Conservation (phyloP, 73 alveolate genomes). For the Breviolum minutum region DNA sequence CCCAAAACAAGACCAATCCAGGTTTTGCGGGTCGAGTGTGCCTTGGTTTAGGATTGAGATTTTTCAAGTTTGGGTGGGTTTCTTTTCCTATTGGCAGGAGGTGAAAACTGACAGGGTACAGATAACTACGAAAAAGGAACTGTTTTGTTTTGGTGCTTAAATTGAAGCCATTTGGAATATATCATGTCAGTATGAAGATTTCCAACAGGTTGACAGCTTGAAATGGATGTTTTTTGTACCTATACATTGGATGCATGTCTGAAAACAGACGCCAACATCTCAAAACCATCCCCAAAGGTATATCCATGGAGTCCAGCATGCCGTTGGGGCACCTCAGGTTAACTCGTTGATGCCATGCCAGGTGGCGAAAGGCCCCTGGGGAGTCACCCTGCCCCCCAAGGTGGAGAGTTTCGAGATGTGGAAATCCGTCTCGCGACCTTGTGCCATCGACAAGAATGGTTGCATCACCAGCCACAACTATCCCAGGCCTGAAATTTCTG, state of each 20-base stretch:
- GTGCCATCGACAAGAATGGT: conserved; percentile 22
- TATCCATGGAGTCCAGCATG: conserved; percentile 38
- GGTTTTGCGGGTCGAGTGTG: conserved; percentile 62
- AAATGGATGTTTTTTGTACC: no score
- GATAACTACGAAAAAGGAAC: not conserved
- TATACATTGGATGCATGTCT: no score
- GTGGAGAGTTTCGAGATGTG: conserved; percentile 37
- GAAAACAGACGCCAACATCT: no score
- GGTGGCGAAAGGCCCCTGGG: no score
- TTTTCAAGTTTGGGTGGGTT: not conserved
- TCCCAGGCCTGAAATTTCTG: conserved; percentile 13
- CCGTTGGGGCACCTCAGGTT: not conserved
- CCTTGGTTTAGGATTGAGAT: not conserved
- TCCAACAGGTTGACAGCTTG: no score
- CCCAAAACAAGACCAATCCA: conserved; percentile 39
- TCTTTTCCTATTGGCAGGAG: not conserved
- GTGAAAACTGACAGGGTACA: not conserved
- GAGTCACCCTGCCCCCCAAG: not conserved
- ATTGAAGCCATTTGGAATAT: not conserved
- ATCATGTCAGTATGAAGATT: not conserved
- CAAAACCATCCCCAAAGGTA: not conserved
- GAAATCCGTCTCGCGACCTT: conserved; percentile 52
- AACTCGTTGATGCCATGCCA: no score
- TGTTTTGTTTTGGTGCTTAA: not conserved
- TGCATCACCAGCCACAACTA: conserved; percentile 60